Percentiles rank a stretch among this genome's conserved stretches.
Conservation (phyloP, 2,329 filamentous ascomycete genomes). For the Pseudogymnoascus sp. region DNA sequence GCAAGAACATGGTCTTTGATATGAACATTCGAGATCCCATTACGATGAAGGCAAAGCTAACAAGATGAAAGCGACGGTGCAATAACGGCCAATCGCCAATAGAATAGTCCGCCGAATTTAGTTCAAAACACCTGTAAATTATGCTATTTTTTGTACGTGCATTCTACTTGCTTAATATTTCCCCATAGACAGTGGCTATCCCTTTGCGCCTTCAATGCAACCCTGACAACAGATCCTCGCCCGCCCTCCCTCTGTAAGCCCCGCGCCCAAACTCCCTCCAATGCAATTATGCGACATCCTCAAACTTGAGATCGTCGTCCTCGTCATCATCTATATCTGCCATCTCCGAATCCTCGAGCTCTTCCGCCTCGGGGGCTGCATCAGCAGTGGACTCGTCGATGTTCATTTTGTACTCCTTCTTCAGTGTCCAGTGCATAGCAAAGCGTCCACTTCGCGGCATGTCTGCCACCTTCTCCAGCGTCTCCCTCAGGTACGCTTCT, state of each 20-base stretch:
- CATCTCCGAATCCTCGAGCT: constrained; percentile 38
- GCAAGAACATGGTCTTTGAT: background rate
- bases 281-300: constrained; percentile 49
- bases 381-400: constrained; percentile 47
- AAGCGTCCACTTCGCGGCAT: constrained; percentile 78
- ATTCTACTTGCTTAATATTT: background rate
- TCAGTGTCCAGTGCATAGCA: constrained; percentile 77
- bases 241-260: background rate
- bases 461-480: constrained; percentile 72
- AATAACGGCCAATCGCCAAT: background rate
- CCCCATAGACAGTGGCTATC: background rate
- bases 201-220: constrained; percentile 6
- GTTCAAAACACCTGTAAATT: constrained; percentile 9
- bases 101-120: constrained; percentile 12
- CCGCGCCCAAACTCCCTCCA: constrained; percentile 16
- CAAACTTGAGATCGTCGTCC: constrained; percentile 65
- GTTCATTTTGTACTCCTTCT: constrained; percentile 56
- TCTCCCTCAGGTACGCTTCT: constrained; percentile 84
- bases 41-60: background rate
- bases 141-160: constrained; percentile 7
- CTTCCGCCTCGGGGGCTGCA: constrained; percentile 31
- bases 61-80: background rate
- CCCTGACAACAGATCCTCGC: constrained; percentile 8
- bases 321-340: constrained; percentile 51
- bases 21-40: background rate